phyloP scores from a whole-genome alignment of 106 monocot species.

The Phalaenopsis equestris region DNA sequence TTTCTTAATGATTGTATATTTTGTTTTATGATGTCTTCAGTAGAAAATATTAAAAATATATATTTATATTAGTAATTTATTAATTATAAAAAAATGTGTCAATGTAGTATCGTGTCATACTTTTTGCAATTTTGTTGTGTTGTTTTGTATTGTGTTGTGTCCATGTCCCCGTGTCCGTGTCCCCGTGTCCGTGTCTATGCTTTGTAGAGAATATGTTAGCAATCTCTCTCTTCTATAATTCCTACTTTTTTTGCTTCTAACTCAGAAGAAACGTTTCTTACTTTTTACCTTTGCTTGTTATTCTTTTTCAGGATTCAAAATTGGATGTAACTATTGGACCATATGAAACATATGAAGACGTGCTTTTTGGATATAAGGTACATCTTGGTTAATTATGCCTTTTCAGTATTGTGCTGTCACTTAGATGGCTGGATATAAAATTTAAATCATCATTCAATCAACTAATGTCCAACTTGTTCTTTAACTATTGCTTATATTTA shows the following conservation, averaged over 20 bases:
- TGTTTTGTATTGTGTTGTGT: no score
- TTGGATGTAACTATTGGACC: constrained; percentile 96
- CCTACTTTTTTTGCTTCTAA: neutral
- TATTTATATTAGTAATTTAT: no score
- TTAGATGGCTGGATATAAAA: neutral
- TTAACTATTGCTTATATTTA: neutral
- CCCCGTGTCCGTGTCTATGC: no score
- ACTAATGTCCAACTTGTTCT: neutral
- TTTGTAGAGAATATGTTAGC: neutral
- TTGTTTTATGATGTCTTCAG: no score
- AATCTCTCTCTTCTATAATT: neutral
- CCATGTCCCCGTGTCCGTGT: no score
- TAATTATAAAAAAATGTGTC: no score
- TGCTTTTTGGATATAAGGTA: constrained; percentile 96
- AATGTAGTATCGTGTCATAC: no score
- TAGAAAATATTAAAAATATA: no score
- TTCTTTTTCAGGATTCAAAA: constrained; percentile 67
- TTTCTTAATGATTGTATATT: no score
- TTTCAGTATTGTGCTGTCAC: neutral
- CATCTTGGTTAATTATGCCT: neutral
- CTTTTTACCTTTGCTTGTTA: neutral
- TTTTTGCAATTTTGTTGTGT: no score
- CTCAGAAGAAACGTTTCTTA: neutral
- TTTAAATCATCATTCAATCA: neutral
- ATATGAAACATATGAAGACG: constrained; percentile 97